A percentile compares a stretch with the other conserved stretches of the same genome.
These are phyloP conservation scores for Hymenoscyphus infarciens DNA, from an alignment of 2,329 filamentous ascomycete genomes.

Conservation along the genomic window DNA sequence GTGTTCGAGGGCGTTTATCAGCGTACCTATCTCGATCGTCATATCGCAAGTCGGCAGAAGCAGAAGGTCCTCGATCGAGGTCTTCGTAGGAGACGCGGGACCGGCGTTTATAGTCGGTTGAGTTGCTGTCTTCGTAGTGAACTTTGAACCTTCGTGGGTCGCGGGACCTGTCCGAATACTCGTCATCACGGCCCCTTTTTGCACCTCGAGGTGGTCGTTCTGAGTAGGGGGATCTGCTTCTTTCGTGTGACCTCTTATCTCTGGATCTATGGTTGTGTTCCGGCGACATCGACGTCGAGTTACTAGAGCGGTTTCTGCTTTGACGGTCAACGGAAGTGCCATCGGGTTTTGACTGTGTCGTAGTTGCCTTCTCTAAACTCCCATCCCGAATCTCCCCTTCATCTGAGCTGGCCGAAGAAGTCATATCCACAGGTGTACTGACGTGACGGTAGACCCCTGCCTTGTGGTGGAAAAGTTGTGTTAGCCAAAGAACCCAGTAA, in stretches of 20 bases:
- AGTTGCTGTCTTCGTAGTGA: slow-evolving; percentile 53
- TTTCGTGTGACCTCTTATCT: slow-evolving; percentile 42
- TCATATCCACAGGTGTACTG: slow-evolving; percentile 39
- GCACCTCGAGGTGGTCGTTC: slow-evolving; percentile 46
- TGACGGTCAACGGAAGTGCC: slow-evolving; percentile 87
- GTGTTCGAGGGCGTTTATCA: slow-evolving; percentile 51
- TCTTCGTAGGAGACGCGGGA: slow-evolving; percentile 53
- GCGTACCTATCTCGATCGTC: slow-evolving; percentile 48
- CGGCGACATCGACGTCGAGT: slow-evolving; percentile 36
- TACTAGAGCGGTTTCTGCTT: slow-evolving; percentile 65
- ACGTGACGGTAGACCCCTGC: slow-evolving; percentile 35
- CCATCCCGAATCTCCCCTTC: slow-evolving; percentile 84
- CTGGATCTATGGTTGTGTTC: slow-evolving; percentile 44
- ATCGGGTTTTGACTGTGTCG: slow-evolving; percentile 72
- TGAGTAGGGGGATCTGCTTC: slow-evolving; percentile 53
- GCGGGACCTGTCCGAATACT: slow-evolving; percentile 46
- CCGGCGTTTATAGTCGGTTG: slow-evolving; percentile 44
- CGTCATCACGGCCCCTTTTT: slow-evolving; percentile 65
- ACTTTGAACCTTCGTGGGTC: slow-evolving; percentile 59
- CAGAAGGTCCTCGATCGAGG: slow-evolving; percentile 43
- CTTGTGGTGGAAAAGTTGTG: slow-evolving; percentile 32
- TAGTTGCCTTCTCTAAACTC: slow-evolving; percentile 82
- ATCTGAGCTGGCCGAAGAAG: slow-evolving; percentile 64
- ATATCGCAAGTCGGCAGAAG: slow-evolving; percentile 39
- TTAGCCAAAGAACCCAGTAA: slow-evolving; percentile 38